phyloP scores from a whole-genome alignment of 495 filamentous ascomycete species.

The Cudoniella acicularis region DNA sequence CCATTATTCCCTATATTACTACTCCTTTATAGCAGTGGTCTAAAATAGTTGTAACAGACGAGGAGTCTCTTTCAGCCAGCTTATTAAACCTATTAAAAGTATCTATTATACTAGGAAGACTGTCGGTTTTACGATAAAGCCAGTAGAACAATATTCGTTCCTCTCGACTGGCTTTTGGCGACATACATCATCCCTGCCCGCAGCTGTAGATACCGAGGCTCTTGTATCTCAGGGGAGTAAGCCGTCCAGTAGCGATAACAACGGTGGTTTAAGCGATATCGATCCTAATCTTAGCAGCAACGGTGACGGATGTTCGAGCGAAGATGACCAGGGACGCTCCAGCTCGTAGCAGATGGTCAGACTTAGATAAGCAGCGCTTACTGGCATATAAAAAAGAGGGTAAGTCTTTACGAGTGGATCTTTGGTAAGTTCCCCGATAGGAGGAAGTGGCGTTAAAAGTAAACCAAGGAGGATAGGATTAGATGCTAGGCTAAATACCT shows the following conservation, averaged over 20 bases:
- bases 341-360: neutral
- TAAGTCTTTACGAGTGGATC: slow-evolving; percentile 10
- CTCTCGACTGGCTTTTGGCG: slow-evolving; percentile 10
- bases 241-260: neutral
- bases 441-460: too few relatives aligned
- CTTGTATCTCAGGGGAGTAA: neutral
- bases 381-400: slow-evolving; percentile 11
- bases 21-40: slow-evolving; percentile 48
- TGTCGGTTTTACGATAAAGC: slow-evolving; percentile 12
- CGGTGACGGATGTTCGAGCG: neutral
- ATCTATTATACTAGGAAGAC: neutral
- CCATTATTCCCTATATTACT: slow-evolving; percentile 11
- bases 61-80: slow-evolving; percentile 27
- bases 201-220: slow-evolving; percentile 7
- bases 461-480: too few relatives aligned
- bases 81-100: slow-evolving; percentile 7
- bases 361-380: slow-evolving; percentile 10
- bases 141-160: slow-evolving; percentile 11
- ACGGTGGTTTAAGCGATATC: neutral
- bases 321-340: neutral
- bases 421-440: slow-evolving; percentile 6
- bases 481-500: too few relatives aligned
- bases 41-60: slow-evolving; percentile 49
- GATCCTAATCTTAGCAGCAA: neutral
- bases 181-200: slow-evolving; percentile 12